These are phyloP conservation scores for Phytophthora quininea DNA, from an alignment of 352 stramenopile species.

Conservation along the genomic window DNA sequence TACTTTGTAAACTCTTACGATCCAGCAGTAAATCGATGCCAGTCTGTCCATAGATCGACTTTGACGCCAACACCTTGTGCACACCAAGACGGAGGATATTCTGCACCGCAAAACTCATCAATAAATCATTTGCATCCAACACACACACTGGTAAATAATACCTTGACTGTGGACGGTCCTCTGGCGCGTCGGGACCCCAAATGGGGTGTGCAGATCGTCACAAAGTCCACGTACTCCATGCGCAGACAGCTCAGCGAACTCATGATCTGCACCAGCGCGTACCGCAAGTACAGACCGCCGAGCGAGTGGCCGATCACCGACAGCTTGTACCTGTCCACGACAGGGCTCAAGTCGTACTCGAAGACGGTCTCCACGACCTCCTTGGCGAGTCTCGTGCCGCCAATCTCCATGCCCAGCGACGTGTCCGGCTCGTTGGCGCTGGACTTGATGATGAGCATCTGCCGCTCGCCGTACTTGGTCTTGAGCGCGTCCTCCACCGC, in stretches of 20 bases:
- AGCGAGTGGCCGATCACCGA: slow-evolving; percentile 80
- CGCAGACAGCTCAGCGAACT: slow-evolving; percentile 57
- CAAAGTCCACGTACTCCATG: slow-evolving; percentile 76
- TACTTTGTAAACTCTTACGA: slow-evolving; percentile 14
- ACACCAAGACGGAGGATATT: slow-evolving; percentile 75
- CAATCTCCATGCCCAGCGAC: slow-evolving; percentile 69
- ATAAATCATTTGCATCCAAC: slow-evolving; percentile 3
- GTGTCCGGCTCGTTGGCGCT: slow-evolving; percentile 63
- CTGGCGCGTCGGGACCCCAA: slow-evolving; percentile 73
- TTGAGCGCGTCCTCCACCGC: slow-evolving; percentile 49
- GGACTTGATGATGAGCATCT: slow-evolving; percentile 78
- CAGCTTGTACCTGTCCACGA: slow-evolving; percentile 61
- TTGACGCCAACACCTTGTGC: slow-evolving; percentile 67
- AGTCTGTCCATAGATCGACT: slow-evolving; percentile 75
- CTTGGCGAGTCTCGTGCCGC: slow-evolving; percentile 63
- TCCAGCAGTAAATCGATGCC: slow-evolving; percentile 76
- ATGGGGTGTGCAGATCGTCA: slow-evolving; percentile 83
- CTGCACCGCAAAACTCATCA: slow-evolving; percentile 30
- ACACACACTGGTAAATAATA: slow-evolving; percentile 19
- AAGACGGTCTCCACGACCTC: slow-evolving; percentile 70
- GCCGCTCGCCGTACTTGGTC: slow-evolving; percentile 45
- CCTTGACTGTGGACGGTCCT: slow-evolving; percentile 68
- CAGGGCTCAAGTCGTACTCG: slow-evolving; percentile 60
- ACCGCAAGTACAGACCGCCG: slow-evolving; percentile 76
- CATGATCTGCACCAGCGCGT: slow-evolving; percentile 67